Percentiles rank a stretch among this genome's conserved stretches.
phyloP scores from a whole-genome alignment of 2,329 filamentous ascomycete species.

The Neurospora crassa region DNA sequence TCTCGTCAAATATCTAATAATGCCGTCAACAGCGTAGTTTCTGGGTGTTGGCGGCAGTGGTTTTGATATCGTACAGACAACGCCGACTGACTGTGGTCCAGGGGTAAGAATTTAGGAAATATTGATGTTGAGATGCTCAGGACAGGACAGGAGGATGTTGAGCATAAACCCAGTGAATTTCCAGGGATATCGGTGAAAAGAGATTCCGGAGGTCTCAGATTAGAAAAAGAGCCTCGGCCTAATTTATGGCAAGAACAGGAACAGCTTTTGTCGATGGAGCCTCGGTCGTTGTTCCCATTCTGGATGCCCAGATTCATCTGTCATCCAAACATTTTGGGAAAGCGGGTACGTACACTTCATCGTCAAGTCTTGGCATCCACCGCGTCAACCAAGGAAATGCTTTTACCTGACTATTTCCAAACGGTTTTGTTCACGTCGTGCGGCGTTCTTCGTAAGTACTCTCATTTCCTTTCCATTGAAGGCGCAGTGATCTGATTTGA shows the following conservation, averaged over 20 bases:
- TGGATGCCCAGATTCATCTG: conserved; percentile 3
- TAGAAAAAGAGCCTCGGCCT: background rate
- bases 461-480: background rate
- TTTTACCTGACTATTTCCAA: background rate
- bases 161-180: background rate
- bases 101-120: no score
- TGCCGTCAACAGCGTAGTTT: background rate
- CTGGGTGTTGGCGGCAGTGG: background rate
- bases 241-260: background rate
- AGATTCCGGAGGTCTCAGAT: background rate
- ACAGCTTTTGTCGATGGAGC: background rate
- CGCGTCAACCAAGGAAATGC: background rate
- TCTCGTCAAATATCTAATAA: background rate
- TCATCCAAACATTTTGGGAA: background rate
- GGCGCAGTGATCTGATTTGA: background rate
- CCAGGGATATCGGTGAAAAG: no score
- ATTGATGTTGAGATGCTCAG: background rate
- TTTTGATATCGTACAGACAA: background rate
- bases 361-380: background rate
- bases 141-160: background rate
- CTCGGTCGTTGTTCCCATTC: conserved; percentile 2
- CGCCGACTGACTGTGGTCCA: background rate
- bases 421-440: no score
- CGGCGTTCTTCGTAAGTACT: no score
- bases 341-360: background rate